phyloP scores from a whole-genome alignment of 2,329 filamentous ascomycete species.

The Clarireedia sp. region DNA sequence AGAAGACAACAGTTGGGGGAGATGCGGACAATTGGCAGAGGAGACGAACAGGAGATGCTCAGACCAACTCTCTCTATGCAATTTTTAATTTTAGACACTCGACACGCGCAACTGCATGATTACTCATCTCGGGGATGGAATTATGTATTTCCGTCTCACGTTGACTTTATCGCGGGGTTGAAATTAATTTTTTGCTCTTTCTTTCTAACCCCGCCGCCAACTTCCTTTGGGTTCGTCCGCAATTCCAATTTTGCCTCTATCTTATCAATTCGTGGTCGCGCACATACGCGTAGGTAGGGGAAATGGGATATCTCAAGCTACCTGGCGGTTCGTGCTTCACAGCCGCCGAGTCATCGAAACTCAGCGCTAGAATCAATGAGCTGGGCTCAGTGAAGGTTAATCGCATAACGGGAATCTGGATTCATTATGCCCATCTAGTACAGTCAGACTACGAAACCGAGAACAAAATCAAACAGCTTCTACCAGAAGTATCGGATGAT shows the following conservation, averaged over 20 bases:
- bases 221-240: neutral
- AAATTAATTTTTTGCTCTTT: neutral
- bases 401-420: conserved; percentile 23
- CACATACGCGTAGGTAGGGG: neutral
- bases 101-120: too few relatives aligned
- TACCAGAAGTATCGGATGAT: conserved; percentile 16
- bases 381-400: conserved; percentile 16
- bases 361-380: conserved; percentile 19
- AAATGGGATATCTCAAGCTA: conserved; percentile 23
- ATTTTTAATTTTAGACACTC: too few relatives aligned
- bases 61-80: neutral
- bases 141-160: too few relatives aligned
- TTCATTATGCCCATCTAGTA: conserved; percentile 27
- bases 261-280: neutral
- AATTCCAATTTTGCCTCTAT: neutral
- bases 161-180: neutral
- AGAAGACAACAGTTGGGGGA: neutral
- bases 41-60: neutral
- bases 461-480: conserved; percentile 21
- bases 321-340: conserved; percentile 27
- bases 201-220: neutral
- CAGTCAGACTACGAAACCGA: conserved; percentile 16
- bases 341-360: conserved; percentile 23
- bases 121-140: too few relatives aligned
- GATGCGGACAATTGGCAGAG: neutral